Evolutionary conservation across 129 eudicot genomes (phyloP).

Genomic region (Arctium minus): DNA sequence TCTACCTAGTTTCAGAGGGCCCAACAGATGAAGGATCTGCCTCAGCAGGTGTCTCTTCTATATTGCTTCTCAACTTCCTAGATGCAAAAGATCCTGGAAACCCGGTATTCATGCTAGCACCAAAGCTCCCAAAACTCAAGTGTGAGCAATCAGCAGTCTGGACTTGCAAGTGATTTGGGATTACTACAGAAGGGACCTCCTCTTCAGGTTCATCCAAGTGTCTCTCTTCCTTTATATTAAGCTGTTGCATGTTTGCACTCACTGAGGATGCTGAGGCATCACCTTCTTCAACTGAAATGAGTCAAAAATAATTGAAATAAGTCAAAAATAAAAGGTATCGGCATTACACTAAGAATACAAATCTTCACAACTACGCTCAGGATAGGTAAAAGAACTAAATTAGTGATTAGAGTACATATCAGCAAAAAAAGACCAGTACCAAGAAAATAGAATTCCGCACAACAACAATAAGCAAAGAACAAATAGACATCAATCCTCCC

Average conservation of each 20-base stretch:
- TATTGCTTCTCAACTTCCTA: constrained; percentile 35
- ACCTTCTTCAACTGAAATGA: constrained; percentile 51
- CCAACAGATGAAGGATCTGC: constrained; percentile 55
- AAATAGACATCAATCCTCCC: not conserved
- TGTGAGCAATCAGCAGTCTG: constrained; percentile 84
- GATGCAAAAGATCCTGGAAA: constrained; percentile 59
- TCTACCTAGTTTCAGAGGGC: constrained; percentile 61
- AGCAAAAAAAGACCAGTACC: not conserved
- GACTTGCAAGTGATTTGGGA: constrained; percentile 89
- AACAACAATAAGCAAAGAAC: not conserved
- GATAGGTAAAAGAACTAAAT: not conserved
- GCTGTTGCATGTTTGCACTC: constrained; percentile 66
- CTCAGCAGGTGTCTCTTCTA: constrained; percentile 57
- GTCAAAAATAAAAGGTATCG: not conserved
- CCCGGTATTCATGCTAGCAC: constrained; percentile 47
- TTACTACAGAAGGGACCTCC: constrained; percentile 70
- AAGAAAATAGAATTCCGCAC: not conserved
- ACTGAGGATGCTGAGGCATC: constrained; percentile 64
- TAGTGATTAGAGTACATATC: not conserved
- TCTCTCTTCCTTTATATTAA: constrained; percentile 61
- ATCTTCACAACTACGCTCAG: not conserved
- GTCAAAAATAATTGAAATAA: not conserved
- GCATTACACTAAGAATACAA: not conserved
- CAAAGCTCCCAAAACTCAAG: constrained; percentile 95
- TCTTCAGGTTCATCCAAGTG: constrained; percentile 43